Conservation (phyloP, 2,329 filamentous ascomycete species). For the Epichloe sp. region DNA sequence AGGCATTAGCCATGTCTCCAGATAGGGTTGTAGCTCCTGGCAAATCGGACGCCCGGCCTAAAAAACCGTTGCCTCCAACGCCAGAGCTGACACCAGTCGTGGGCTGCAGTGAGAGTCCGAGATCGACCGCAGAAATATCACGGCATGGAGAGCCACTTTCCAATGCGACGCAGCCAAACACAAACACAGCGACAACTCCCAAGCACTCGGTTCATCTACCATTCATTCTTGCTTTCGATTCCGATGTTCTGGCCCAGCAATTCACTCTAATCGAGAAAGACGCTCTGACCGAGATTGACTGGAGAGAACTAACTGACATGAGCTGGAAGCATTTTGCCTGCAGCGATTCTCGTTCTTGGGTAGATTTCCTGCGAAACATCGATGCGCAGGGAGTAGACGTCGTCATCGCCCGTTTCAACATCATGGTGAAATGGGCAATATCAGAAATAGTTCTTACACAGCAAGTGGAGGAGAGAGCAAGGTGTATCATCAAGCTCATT, state of each 20-base stretch:
- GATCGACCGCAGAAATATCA: slow-evolving; percentile 11
- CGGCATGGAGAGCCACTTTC: slow-evolving; percentile 24
- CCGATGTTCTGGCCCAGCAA: slow-evolving; percentile 65
- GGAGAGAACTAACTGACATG: slow-evolving; percentile 77
- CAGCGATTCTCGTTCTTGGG: slow-evolving; percentile 61
- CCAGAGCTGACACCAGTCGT: slow-evolving; percentile 35
- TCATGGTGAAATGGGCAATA: slow-evolving; percentile 77
- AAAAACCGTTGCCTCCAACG: slow-evolving; percentile 22
- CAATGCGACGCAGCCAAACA: slow-evolving; percentile 19
- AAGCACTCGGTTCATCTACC: slow-evolving; percentile 52
- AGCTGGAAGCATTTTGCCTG: slow-evolving; percentile 61
- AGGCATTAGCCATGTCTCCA: slow-evolving; percentile 24
- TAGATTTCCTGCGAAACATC: slow-evolving; percentile 61
- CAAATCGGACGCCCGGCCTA: background rate
- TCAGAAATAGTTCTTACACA: slow-evolving; percentile 68
- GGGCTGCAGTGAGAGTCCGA: slow-evolving; percentile 19
- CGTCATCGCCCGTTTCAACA: slow-evolving; percentile 74
- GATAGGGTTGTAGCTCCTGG: background rate
- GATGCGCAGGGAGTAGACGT: slow-evolving; percentile 68
- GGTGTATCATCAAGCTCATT: slow-evolving; percentile 68
- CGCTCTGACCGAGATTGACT: slow-evolving; percentile 73
- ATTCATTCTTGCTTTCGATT: slow-evolving; percentile 71
- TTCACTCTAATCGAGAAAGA: slow-evolving; percentile 81
- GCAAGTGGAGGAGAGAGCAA: slow-evolving; percentile 56
- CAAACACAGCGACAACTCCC: slow-evolving; percentile 16